Evolutionary conservation across 805 yeast species (phyloP).

Genomic region (Metschnikowia gruessii): DNA sequence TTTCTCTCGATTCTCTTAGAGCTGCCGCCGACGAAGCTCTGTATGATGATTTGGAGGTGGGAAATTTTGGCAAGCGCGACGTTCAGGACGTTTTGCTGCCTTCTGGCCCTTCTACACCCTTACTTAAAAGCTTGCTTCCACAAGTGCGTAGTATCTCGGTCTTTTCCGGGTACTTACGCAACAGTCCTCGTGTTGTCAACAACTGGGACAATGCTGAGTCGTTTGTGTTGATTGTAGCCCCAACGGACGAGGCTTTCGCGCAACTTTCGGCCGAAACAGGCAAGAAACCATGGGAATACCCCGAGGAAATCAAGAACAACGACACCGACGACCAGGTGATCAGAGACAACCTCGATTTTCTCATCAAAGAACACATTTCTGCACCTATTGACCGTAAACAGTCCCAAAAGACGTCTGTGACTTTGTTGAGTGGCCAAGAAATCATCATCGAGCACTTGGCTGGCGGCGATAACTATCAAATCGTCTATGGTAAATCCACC

Average conservation of each 20-base stretch:
- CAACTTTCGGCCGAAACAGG: constrained; percentile 39
- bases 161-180: constrained; percentile 70
- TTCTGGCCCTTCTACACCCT: constrained; percentile 8
- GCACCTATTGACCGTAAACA: constrained; percentile 6
- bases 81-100: constrained; percentile 13
- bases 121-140: constrained; percentile 38
- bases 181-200: constrained; percentile 47
- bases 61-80: not conserved
- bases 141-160: constrained; percentile 46
- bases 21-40: constrained; percentile 7
- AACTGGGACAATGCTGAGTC: constrained; percentile 46
- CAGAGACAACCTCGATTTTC: constrained; percentile 50
- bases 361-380: constrained; percentile 58
- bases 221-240: constrained; percentile 61
- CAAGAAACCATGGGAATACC: constrained; percentile 85
- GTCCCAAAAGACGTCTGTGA: constrained; percentile 3
- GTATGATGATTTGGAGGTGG: not conserved
- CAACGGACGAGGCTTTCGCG: constrained; percentile 54
- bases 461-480: constrained; percentile 3
- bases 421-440: constrained; percentile 9
- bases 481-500: constrained; percentile 23
- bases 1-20: constrained; percentile 15
- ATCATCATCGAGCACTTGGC: constrained; percentile 6
- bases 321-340: constrained; percentile 38
- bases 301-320: constrained; percentile 43